Evolutionary conservation across 2,329 filamentous ascomycete species (phyloP), one percentile per base, ranked within the genome.

Genomic region (Aspergillus caelatus): DNA sequence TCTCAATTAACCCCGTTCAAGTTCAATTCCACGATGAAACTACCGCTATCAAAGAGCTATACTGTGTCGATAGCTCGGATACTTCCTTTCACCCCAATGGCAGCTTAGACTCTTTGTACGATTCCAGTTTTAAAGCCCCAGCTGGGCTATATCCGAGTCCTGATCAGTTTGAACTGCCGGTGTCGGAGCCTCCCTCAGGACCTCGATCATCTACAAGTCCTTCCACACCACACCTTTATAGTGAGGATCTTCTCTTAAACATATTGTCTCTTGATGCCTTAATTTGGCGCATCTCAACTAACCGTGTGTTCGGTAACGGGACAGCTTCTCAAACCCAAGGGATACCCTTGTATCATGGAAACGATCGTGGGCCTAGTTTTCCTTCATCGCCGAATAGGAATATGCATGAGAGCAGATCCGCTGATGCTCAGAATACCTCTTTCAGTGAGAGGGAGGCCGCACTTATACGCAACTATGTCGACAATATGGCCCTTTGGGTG

Each of bases 401-500:
- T 3, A 4, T 5, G 1, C 7, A 53, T 23, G 11, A 19, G 11
- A 10, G 23, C 6, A 30, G 4, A 16, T 3, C 41, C 8, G 23
- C 32, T 16, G 32, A 3, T 26, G 4, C 3, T 5, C 48, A 52
- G 53, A 12, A 21, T 48, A 23, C 16, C 7, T 9, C 50, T 3
- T 63, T 71, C 4, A 71, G 62, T 16, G 64, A 64, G 28, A 60
- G 71, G 30, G 69, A 72, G 50, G 69, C 71, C 5, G 60, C 61
- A 2, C 34, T 74, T 23, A 65, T 74, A 56, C 65, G 72, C 2
- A 74, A 75, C 34, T 78, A 73, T 58, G 70, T 75, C 19, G 72
- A 76, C 48, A 73, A 76, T 16, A 72, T 78, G 60, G 76, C 73
- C 3, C 67, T 73, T 8, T 76, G 75, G 74, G 72, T 77, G 56